Evolutionary conservation across 345 rosid genomes (phyloP), one percentile per base, ranked within the genome.

Genomic region (Eucalyptus polyanthemos): DNA sequence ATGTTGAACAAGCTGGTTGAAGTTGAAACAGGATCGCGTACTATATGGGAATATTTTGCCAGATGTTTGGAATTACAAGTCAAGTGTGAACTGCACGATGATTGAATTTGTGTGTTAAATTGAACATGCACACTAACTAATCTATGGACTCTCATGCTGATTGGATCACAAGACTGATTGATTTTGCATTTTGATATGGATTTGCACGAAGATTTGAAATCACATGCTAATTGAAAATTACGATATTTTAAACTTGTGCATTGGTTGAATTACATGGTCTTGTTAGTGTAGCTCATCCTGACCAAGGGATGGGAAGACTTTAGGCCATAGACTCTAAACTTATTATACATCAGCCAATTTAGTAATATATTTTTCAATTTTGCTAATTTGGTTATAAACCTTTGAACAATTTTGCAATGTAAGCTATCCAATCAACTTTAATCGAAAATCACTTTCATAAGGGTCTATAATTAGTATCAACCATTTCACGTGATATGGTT

Each of bases 311-410:
- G 14, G 83, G 76, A 65, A 65, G 40, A 65, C 21, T n/a, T 37
- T 37, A 34, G 44, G 81, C 25, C 44, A 37, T 34, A 72, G 44
- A 72, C 83, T 19, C 8, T 10, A 22, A 31, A 69, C 11, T 17
- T 34, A 69, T 9, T 5, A 11, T 69, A 5, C 0, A 11, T 0
- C 0, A 0, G 8, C 14, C 15, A 72, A 37, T 72, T 37, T 0
- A 3, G 5, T 72, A 10, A 19, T 37, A 37, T 19, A 72, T 3
- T 19, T 72, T 72, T 37, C 1, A 72, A 72, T 72, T 72, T 37
- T 72, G 3, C 2, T 14, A 37, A 19, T 72, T 34, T 72, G 4
- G 1, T 72, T 3, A 5, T 72, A 5, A 72, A 19, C 2, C 8
- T 72, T 72, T 72, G 1, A 3, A 72, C 11, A 24, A 72, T 37